These are phyloP conservation scores for Trametes elegans DNA, from an alignment of 768 basidiomycete species.

Conservation along the genomic window DNA sequence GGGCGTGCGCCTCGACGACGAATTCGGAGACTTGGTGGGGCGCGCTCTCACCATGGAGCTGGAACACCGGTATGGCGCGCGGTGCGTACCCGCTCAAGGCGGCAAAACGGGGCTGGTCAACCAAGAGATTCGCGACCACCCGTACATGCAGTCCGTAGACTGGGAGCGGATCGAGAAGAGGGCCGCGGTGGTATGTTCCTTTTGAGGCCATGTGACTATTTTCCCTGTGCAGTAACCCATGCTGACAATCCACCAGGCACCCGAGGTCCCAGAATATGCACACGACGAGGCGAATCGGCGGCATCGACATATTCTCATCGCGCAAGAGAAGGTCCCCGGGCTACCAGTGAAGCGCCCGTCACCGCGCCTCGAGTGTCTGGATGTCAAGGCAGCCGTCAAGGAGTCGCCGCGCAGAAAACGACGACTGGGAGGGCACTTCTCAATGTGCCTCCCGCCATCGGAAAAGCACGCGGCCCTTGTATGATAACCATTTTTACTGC, in stretches of 20 bases:
- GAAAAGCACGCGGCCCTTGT: too few species aligned
- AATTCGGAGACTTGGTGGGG: conserved; percentile 38
- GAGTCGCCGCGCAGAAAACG: conserved; percentile 12
- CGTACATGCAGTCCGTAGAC: conserved; percentile 44
- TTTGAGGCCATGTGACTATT: too few species aligned
- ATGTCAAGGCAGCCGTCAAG: conserved; percentile 32
- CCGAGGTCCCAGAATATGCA: not conserved
- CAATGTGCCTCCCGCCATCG: not conserved
- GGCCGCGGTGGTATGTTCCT: conserved; percentile 42
- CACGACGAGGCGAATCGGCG: not conserved
- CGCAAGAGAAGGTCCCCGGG: conserved; percentile 35
- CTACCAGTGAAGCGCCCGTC: conserved; percentile 36
- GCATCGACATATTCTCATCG: not conserved
- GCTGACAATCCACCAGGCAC: not conserved
- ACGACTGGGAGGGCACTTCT: conserved; percentile 19
- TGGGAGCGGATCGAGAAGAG: conserved; percentile 46
- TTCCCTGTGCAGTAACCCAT: not conserved
- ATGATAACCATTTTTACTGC: too few species aligned
- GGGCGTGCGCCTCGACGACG: not conserved
- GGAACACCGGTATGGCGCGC: conserved; percentile 32
- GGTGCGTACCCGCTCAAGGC: not conserved
- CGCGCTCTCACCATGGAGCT: conserved; percentile 40
- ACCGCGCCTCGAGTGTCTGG: conserved; percentile 32
- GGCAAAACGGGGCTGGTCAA: conserved; percentile 7
- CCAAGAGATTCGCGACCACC: conserved; percentile 38